Evolutionary conservation across 352 stramenopile species (phyloP).

Genomic region (Globisporangium lucens): DNA sequence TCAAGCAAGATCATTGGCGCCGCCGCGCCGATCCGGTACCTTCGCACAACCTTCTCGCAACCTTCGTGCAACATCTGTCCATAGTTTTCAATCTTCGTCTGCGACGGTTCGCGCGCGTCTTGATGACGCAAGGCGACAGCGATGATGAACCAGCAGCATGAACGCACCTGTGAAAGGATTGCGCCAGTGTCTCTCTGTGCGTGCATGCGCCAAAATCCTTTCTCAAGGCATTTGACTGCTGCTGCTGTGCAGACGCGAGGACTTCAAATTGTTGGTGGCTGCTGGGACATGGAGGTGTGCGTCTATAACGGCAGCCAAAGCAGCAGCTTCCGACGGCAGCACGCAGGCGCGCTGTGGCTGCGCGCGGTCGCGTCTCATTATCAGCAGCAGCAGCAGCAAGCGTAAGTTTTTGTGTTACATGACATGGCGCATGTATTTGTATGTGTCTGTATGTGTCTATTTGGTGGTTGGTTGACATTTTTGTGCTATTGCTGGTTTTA

Average conservation of each 20-base stretch:
- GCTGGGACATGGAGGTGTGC: constrained; percentile 10
- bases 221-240: background rate
- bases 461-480: background rate
- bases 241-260: too few relatives aligned
- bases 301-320: background rate
- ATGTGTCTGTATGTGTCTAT: background rate
- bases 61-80: constrained; percentile 5
- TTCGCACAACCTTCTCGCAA: constrained; percentile 12
- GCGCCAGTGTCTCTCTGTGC: background rate
- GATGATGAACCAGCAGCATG: background rate
- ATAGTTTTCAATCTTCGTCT: background rate
- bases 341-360: constrained; percentile 3
- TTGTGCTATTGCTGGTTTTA: background rate
- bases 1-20: constrained; percentile 2
- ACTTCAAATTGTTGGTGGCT: background rate
- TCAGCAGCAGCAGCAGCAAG: background rate
- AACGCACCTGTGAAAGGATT: background rate
- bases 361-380: background rate
- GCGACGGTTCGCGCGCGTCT: constrained; percentile 9
- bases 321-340: background rate
- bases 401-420: background rate
- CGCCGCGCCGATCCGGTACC: constrained; percentile 5
- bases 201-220: background rate
- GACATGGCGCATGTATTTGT: background rate
- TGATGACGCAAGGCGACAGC: constrained; percentile 5